These are phyloP conservation scores for Hymenoscyphus repandus DNA, from an alignment of 2,329 filamentous ascomycete species.

Conservation along the genomic window DNA sequence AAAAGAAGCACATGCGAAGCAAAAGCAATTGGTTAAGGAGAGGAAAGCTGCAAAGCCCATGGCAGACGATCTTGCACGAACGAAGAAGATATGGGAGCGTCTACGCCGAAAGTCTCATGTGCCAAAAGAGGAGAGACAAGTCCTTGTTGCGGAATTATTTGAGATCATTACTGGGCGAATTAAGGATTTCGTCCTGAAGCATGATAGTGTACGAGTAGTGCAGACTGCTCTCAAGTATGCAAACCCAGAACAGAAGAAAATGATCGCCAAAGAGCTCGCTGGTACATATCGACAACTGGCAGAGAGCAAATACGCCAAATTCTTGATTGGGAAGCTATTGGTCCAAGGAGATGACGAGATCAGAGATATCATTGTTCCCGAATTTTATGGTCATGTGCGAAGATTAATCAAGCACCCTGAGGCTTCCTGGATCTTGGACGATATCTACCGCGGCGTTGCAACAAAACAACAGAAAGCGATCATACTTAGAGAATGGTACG, in stretches of 20 bases:
- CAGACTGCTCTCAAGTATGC: constrained; percentile 97
- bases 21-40: constrained; percentile 81
- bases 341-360: constrained; percentile 87
- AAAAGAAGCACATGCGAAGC: constrained; percentile 86
- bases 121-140: constrained; percentile 79
- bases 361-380: constrained; percentile 80
- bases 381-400: constrained; percentile 92
- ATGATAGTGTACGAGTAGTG: constrained; percentile 92
- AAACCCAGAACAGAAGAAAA: constrained; percentile 73
- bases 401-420: constrained; percentile 94
- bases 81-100: constrained; percentile 96
- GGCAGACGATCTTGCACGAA: constrained; percentile 79
- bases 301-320: constrained; percentile 96
- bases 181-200: constrained; percentile 96
- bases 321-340: constrained; percentile 90
- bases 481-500: constrained; percentile 92
- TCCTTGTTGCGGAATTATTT: constrained; percentile 85
- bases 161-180: constrained; percentile 85
- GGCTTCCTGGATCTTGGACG: constrained; percentile 95
- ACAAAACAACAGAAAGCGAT: constrained; percentile 80
- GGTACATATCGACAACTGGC: constrained; percentile 80
- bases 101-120: constrained; percentile 91
- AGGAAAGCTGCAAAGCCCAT: constrained; percentile 91
- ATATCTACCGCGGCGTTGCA: constrained; percentile 86
- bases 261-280: constrained; percentile 81